phyloP scores from a whole-genome alignment of 202 grass and related monocot species.

The Brachypodium distachyon region DNA sequence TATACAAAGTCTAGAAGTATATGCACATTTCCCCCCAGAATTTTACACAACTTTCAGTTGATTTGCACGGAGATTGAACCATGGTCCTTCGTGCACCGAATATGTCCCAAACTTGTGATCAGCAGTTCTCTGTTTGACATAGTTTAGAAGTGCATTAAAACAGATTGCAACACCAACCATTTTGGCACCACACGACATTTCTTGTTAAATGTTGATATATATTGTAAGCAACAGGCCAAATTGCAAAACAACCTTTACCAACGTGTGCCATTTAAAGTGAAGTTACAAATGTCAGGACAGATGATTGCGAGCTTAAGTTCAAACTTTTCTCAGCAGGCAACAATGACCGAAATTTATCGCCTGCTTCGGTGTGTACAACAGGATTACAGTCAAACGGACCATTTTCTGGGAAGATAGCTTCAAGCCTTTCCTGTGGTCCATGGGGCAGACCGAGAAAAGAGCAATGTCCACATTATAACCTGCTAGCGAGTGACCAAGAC shows the following conservation, averaged over 20 bases:
- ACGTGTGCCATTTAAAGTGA: background rate
- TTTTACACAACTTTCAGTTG: no score
- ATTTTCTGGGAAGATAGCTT: conserved; percentile 6
- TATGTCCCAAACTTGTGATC: background rate
- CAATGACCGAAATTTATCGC: background rate
- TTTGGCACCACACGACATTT: background rate
- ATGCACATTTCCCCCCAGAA: no score
- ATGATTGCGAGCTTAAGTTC: conserved; percentile 6
- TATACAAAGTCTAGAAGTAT: no score
- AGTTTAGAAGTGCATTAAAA: background rate
- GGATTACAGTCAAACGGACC: conserved; percentile 9
- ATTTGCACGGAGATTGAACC: no score
- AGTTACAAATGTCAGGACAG: background rate
- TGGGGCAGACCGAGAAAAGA: conserved; percentile 6
- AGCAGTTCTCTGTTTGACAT: background rate
- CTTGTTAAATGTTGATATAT: background rate
- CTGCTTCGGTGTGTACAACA: background rate
- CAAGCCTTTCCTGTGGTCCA: conserved; percentile 21
- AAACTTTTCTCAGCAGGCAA: conserved; percentile 8
- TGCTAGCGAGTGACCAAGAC: conserved; percentile 12
- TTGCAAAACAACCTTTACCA: background rate
- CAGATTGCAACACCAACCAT: background rate
- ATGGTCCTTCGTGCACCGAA: no score
- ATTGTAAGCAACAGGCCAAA: background rate
- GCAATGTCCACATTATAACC: conserved; percentile 9